A percentile compares a stretch with the other conserved stretches of the same genome.
These are phyloP conservation scores for Aspergillus felis DNA, from an alignment of 2,329 filamentous ascomycete species.

Conservation along the genomic window DNA sequence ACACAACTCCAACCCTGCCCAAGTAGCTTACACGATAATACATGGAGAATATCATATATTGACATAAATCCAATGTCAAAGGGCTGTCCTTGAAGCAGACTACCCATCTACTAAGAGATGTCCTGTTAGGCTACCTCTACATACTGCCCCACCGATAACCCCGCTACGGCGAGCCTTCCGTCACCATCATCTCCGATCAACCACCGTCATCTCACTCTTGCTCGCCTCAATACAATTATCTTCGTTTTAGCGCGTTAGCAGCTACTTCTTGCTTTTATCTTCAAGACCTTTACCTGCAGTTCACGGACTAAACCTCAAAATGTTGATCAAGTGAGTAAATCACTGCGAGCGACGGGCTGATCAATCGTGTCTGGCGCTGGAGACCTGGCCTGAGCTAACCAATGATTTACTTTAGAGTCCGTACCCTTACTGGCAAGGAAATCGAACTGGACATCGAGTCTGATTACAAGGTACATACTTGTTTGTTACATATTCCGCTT, in stretches of 20 bases:
- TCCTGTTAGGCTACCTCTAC: not conserved
- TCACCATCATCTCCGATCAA: constrained; percentile 14
- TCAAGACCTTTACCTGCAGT: not conserved
- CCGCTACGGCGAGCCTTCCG: constrained; percentile 26
- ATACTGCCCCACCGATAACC: constrained; percentile 28
- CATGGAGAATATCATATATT: not conserved
- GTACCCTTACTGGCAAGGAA: constrained; percentile 96
- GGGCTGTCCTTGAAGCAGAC: not conserved
- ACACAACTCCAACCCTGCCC: not conserved
- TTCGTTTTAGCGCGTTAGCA: not conserved
- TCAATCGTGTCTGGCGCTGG: not conserved
- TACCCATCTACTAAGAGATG: not conserved
- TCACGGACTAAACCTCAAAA: constrained; percentile 24
- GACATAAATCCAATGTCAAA: not conserved
- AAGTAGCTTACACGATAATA: not conserved
- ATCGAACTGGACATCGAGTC: constrained; percentile 97
- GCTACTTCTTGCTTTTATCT: not conserved
- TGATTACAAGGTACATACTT: constrained; percentile 72
- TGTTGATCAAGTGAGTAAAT: constrained; percentile 50
- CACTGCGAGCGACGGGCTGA: not conserved
- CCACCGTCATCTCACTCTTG: constrained; percentile 9
- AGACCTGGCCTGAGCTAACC: constrained; percentile 2
- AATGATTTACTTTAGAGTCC: constrained; percentile 61
- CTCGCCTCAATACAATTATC: constrained; percentile 8
- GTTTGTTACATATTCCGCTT: not conserved